Conservation (phyloP, 768 basidiomycete genomes). For the Mycena venus region DNA sequence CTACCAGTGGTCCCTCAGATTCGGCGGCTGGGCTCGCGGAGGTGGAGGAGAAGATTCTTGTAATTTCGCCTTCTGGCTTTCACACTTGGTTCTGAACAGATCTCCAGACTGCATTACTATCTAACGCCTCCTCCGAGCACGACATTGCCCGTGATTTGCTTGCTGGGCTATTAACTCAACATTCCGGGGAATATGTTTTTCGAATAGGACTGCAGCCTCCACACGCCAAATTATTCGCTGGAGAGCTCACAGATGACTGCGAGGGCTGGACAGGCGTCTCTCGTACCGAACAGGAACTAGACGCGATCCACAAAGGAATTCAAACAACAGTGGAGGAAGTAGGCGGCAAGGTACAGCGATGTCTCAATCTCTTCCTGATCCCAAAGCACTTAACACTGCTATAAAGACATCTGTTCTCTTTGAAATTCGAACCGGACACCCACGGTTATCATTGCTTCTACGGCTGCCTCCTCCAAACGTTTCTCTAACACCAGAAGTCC, state of each 20-base stretch:
- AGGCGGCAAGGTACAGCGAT: constrained; percentile 75
- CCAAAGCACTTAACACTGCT: not conserved
- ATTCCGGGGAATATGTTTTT: constrained; percentile 81
- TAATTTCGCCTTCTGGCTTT: constrained; percentile 36
- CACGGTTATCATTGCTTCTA: constrained; percentile 72
- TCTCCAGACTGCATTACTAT: constrained; percentile 60
- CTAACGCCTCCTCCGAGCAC: constrained; percentile 55
- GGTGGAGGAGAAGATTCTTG: constrained; percentile 69
- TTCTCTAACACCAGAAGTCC: constrained; percentile 88
- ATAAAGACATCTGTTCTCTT: constrained; percentile 70
- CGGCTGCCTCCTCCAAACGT: constrained; percentile 84
- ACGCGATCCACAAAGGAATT: constrained; percentile 58
- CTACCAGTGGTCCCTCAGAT: constrained; percentile 24
- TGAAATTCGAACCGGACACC: constrained; percentile 58
- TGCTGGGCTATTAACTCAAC: constrained; percentile 75
- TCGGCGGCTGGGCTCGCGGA: constrained; percentile 53
- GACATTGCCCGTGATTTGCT: constrained; percentile 74
- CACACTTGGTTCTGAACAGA: constrained; percentile 12
- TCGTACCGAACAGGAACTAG: constrained; percentile 66
- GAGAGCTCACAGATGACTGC: constrained; percentile 61
- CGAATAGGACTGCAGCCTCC: constrained; percentile 80
- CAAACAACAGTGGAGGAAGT: constrained; percentile 75
- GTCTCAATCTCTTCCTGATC: not conserved
- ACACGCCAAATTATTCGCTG: constrained; percentile 65
- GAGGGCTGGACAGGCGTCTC: constrained; percentile 69